These are phyloP conservation scores for Ascochyta rabiei DNA, from an alignment of 2,329 filamentous ascomycete species.

Conservation along the genomic window DNA sequence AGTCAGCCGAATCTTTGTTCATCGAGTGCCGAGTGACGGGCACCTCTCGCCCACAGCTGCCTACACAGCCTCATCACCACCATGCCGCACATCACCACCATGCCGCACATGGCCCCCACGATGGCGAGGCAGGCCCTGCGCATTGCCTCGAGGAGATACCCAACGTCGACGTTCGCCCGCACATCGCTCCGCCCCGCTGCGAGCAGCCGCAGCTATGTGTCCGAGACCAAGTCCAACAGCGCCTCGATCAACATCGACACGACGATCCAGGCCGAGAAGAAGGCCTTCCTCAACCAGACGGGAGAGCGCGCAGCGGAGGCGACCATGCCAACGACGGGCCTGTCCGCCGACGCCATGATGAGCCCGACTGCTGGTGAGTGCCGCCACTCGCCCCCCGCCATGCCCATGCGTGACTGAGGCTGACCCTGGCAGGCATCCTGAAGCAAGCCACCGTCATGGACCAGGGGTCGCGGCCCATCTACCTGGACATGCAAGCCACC, in stretches of 20 bases:
- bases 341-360: conserved; percentile 71
- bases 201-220: conserved; percentile 74
- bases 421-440: conserved; percentile 67
- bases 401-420: conserved; percentile 8
- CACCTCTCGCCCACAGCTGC: too few species aligned
- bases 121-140: conserved; percentile 77
- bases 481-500: conserved; percentile 97
- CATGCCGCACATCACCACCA: too few species aligned
- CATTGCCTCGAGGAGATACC: conserved; percentile 59
- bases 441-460: conserved; percentile 94
- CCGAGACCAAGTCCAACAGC: conserved; percentile 77
- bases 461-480: conserved; percentile 90
- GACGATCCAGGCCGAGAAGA: conserved; percentile 84
- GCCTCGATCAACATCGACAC: conserved; percentile 84
- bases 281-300: conserved; percentile 70
- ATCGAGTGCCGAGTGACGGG: too few species aligned
- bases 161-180: conserved; percentile 50
- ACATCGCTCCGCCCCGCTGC: conserved; percentile 49
- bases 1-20: background rate
- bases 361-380: conserved; percentile 74
- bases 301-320: conserved; percentile 62
- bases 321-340: conserved; percentile 63
- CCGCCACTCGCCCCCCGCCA: conserved; percentile 1
- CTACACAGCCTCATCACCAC: conserved; percentile 10
- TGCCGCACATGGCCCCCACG: conserved; percentile 63